These are phyloP conservation scores for Neonothopanus nambi DNA, from an alignment of 1,284 basidiomycete species.

Conservation along the genomic window DNA sequence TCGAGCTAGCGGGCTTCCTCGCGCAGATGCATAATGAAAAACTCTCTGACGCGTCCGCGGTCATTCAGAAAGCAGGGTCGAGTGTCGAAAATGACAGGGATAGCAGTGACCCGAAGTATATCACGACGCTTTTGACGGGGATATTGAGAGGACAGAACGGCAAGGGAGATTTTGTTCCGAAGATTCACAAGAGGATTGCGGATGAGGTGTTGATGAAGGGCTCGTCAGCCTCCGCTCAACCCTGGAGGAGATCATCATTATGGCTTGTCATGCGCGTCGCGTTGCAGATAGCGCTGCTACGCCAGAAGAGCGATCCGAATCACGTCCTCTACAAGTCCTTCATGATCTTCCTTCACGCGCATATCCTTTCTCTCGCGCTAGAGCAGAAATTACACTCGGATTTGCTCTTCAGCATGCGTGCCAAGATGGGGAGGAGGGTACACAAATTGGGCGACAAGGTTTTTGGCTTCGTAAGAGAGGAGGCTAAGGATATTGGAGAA, in stretches of 20 bases:
- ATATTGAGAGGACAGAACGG: slow-evolving; percentile 39
- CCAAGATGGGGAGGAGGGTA: slow-evolving; percentile 37
- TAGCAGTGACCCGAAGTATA: slow-evolving; percentile 14
- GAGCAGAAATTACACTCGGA: no score
- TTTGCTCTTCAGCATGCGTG: slow-evolving; percentile 32
- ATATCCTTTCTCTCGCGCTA: no score
- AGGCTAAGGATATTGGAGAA: no score
- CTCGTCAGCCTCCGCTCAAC: slow-evolving; percentile 32
- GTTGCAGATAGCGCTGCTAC: slow-evolving; percentile 40
- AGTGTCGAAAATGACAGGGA: slow-evolving; percentile 10
- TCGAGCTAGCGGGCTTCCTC: slow-evolving; percentile 8
- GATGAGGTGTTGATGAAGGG: slow-evolving; percentile 47
- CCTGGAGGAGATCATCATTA: slow-evolving; percentile 46
- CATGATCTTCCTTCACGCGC: no score
- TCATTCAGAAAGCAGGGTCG: slow-evolving; percentile 14
- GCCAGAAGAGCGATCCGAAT: slow-evolving; percentile 13
- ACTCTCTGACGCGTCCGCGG: slow-evolving; percentile 27
- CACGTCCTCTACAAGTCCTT: slow-evolving; percentile 45
- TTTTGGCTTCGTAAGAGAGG: no score
- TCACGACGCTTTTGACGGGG: slow-evolving; percentile 33
- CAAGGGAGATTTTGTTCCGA: slow-evolving; percentile 27
- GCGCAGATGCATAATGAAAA: slow-evolving; percentile 33
- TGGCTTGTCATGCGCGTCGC: slow-evolving; percentile 48
- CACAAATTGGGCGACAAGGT: no score
- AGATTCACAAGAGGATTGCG: slow-evolving; percentile 39